Base-by-base conservation (phyloP, 345 rosid species). In the Populus ilicifolia region DNA sequence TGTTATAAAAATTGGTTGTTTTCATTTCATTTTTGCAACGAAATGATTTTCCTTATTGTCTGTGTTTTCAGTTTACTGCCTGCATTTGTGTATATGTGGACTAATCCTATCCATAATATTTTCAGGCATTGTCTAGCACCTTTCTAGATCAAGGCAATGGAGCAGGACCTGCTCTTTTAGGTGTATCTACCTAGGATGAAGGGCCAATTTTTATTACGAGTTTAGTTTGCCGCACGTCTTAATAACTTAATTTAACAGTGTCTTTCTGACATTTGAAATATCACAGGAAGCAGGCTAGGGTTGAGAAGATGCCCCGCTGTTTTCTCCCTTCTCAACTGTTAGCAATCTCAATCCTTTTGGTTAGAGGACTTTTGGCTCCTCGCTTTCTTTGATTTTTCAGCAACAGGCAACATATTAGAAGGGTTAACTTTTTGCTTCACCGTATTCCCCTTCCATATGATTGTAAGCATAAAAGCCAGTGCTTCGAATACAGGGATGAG, bases 51-150 rank as follows among this genome's bases (percentile, higher is more conserved):
- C n/a, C 10, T 21, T 8, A 10, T 2, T 67, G 70, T 67, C 48
- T 8, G n/a, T 29, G 12, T 5, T 27, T 63, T 35, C 9, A 18
- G 17, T 5, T 17, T 66, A 1, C 8, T n/a, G 27, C 25, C 27
- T 56, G n/a, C 62, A 36, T 36, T 38, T 63, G 1, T 6, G 20
- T 43, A 4, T 70, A n/a, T 7, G 38, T 43, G 56, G 79, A 69
- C 72, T 68, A 43, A 78, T 46, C 61, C 67, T 75, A 61, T 70
- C 66, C 66, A 44, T 25, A n/a, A 44, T 66, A 21, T 74, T 81
- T 87, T 75, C 92, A 93, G 98, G 86, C 89, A 25, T 80, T 87
- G 74, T 84, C 92, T 72, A 86, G 88, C 85, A 84, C 84, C 86
- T 91, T 89, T 80, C 95, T 93, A 69, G 97, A 88, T 7, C 85